phyloP scores from a whole-genome alignment of 2,329 filamentous ascomycete species.

The Aphanoascus verrucosus region DNA sequence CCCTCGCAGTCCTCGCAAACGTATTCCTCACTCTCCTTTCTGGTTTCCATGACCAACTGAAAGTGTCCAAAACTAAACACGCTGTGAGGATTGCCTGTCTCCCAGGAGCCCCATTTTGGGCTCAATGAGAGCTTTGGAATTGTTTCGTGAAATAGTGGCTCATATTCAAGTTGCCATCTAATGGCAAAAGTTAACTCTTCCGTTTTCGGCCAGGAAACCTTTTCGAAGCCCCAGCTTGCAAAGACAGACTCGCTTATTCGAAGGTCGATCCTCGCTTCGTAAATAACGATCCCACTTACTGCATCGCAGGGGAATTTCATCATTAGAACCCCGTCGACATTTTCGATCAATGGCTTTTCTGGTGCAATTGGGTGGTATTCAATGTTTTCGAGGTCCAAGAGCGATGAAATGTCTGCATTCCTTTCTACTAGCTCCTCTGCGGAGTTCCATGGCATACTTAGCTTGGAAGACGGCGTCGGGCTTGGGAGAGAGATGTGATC shows the following conservation, averaged over 20 bases:
- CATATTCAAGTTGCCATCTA: slow-evolving; percentile 10
- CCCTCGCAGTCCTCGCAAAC: background rate
- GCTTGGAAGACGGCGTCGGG: slow-evolving; percentile 18
- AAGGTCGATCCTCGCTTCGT: slow-evolving; percentile 7
- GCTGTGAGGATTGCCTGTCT: background rate
- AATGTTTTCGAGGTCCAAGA: slow-evolving; percentile 4
- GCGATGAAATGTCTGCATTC: background rate
- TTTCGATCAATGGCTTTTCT: slow-evolving; percentile 2
- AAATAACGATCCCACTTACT: background rate
- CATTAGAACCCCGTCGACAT: background rate
- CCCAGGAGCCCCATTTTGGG: background rate
- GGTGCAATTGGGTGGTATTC: background rate
- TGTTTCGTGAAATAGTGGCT: background rate
- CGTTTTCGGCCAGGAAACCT: background rate
- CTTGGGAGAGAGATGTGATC: slow-evolving; percentile 15
- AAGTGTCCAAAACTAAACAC: background rate
- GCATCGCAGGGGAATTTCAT: slow-evolving; percentile 1
- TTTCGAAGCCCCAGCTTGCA: background rate
- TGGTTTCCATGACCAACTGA: background rate
- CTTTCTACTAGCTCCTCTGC: slow-evolving; percentile 11
- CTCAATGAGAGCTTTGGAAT: background rate
- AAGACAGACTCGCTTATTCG: background rate
- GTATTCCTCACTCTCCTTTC: background rate
- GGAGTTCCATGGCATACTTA: slow-evolving; percentile 18
- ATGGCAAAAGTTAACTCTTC: background rate